Evolutionary conservation across 2,329 filamentous ascomycete genomes (phyloP), one percentile per base, ranked within the genome.

Genomic region (Aspergillus proliferans): DNA sequence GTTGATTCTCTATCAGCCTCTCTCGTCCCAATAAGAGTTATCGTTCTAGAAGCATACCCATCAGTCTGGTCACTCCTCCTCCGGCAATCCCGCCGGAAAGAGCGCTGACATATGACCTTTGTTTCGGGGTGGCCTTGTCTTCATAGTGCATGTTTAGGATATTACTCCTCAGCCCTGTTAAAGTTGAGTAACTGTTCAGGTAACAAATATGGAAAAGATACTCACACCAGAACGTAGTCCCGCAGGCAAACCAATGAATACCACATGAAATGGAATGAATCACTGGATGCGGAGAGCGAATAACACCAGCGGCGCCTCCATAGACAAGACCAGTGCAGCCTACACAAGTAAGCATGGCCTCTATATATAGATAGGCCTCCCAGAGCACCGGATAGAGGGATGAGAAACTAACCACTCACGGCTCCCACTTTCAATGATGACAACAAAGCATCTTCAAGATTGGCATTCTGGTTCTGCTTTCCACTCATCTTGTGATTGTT

Each of bases 181-280:
- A 61, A 15, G 66, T 55, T 77, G 72, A 3, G 79, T 74, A 18
- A 76, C 80, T 7, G 22, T n/a, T 22, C 34, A 36, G 38, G 2
- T 2, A 40, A 38, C 22, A 18, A 22, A 14, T 24, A 33, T 6
- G 28, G 4, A 4, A 21, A 19, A 22, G n/a, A 19, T 14, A 70
- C 81, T 62, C 74, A 84, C 86, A 84, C 77, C 84, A 92, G 65
- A 85, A 96, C 14, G 82, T 86, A 43, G 80, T 82, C 33, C 88
- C 88, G 36, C 94, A 77, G 39, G 81, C 78, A 68, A 88, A 88
- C 81, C 88, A 95, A 71, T 95, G 89, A 38, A 88, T 74, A 15
- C 88, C 86, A 19, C 85, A 84, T 34, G 84, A 78, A 10, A 85
- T 58, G 0, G 88, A 85, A 70, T 89, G 92, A 6, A 92, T 69